Percentiles rank a stretch among this genome's conserved stretches.
Conservation (phyloP, 2,329 filamentous ascomycete genomes). For the Aspergillus uvarum region DNA sequence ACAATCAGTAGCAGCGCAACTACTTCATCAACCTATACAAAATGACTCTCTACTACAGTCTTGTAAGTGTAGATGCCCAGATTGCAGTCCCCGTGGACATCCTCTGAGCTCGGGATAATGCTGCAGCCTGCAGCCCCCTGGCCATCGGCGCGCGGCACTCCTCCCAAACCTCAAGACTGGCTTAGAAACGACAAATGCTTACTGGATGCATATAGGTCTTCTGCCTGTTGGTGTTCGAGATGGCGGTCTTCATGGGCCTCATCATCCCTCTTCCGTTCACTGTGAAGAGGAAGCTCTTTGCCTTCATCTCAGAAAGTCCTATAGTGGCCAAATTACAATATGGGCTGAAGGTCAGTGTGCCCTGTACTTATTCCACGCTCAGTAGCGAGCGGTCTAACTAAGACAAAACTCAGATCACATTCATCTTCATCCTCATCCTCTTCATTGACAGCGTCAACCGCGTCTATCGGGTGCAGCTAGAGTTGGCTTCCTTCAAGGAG, state of each 20-base stretch:
- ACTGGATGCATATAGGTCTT: constrained; percentile 43
- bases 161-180: neutral
- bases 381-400: neutral
- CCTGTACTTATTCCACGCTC: neutral
- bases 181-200: constrained; percentile 1
- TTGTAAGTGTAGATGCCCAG: constrained; percentile 49
- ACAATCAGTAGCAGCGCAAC: neutral
- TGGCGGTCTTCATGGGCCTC: constrained; percentile 51
- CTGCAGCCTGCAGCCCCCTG: constrained; percentile 22
- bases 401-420: constrained; percentile 67
- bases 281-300: constrained; percentile 82
- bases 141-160: neutral
- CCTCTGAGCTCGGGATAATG: constrained; percentile 8
- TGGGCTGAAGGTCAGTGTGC: constrained; percentile 71
- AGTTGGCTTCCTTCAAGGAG: constrained; percentile 73
- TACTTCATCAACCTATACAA: constrained; percentile 28
- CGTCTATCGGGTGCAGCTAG: constrained; percentile 93
- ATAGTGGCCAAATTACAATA: constrained; percentile 91
- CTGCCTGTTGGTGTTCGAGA: constrained; percentile 51
- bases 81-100: neutral
- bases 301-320: constrained; percentile 90
- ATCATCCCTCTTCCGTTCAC: constrained; percentile 83
- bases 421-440: constrained; percentile 97
- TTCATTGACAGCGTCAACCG: constrained; percentile 96
- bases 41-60: constrained; percentile 70